phyloP scores from a whole-genome alignment of 805 yeast genomes.

The Starmera quercuum region DNA sequence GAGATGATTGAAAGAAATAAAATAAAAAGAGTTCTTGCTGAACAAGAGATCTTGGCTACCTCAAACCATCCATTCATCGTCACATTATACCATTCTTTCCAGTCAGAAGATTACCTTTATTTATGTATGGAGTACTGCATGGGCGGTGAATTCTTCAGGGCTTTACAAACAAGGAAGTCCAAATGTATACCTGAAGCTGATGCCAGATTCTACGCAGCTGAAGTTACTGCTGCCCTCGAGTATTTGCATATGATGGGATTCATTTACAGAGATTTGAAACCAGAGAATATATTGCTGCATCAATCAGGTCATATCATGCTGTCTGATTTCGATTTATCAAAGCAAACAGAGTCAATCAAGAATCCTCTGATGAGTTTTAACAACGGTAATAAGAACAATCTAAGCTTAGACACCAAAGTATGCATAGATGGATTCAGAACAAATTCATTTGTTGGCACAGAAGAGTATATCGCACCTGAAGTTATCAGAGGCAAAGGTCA shows the following conservation, averaged over 20 bases:
- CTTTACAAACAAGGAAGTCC: slow-evolving; percentile 82
- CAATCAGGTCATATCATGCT: slow-evolving; percentile 98
- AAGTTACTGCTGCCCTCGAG: slow-evolving; percentile 94
- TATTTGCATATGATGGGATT: slow-evolving; percentile 95
- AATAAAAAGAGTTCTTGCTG: slow-evolving; percentile 90
- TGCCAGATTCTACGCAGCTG: slow-evolving; percentile 92
- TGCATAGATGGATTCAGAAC: slow-evolving; percentile 96
- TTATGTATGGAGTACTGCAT: slow-evolving; percentile 98
- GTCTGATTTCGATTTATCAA: slow-evolving; percentile 91
- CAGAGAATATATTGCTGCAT: slow-evolving; percentile 89
- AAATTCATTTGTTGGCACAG: slow-evolving; percentile 97
- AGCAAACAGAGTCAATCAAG: slow-evolving; percentile 72
- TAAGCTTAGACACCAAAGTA: slow-evolving; percentile 84
- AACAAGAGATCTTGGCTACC: slow-evolving; percentile 92
- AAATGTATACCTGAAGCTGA: slow-evolving; percentile 83
- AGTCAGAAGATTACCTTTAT: slow-evolving; percentile 83
- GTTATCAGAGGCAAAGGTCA: slow-evolving; percentile 97
- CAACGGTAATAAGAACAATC: slow-evolving; percentile 33
- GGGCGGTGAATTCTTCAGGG: slow-evolving; percentile 98
- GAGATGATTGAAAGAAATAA: slow-evolving; percentile 96
- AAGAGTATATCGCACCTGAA: slow-evolving; percentile 97
- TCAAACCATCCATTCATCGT: slow-evolving; percentile 97
- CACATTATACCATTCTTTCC: slow-evolving; percentile 92
- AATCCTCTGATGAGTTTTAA: slow-evolving; percentile 58
- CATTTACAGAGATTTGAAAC: slow-evolving; percentile 92